Base-by-base conservation (phyloP, 2,329 filamentous ascomycete species). In the Cladobotryum protrusum region DNA sequence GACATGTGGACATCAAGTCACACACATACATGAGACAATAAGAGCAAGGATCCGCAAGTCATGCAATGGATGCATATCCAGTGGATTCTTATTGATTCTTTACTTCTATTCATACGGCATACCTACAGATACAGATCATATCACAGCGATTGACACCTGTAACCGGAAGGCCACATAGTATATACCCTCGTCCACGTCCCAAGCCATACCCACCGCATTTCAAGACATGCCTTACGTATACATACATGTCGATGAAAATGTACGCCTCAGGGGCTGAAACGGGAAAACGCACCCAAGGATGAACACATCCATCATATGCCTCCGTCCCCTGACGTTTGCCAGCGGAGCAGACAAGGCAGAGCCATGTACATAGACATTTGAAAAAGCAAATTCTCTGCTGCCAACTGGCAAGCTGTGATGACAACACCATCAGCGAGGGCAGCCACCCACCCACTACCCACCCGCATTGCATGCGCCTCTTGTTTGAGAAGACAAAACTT, bases 1-100 rank as follows among this genome's bases (percentile, higher is more conserved):
- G 52, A 48, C 49, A 47, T 20, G 33, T 52, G 55, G 49, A 55
- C 56, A 61, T 54, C 52, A 52, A 52, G 55, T 52, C 49, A 50
- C 40, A 53, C 47, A 51, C 49, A 50, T 37, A 53, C 47, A 51
- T 41, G 42, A 59, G 42, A 48, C 40, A 52, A 50, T 29, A 33
- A 15, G 29, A 24, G 20, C 43, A 46, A 29, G 44, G 44, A 36
- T 45, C 20, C 3, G 17, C 15, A 12, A 20, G 24, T 8, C 24
- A 29, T 29, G 24, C 24, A 29, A 9, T 29, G 24, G 11, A 29
- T 29, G 24, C 24, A 29, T 29, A 29, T 29, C 6, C 24, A 8
- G 24, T 29, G 24, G 24, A 29, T 29, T 29, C 11, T 29, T 29
- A 29, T 29, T 29, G 24, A 29, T 29, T 29, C 24, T 29, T 8